These are phyloP conservation scores for Maudiozyma turicensis DNA, from an alignment of 805 yeast species.

Conservation along the genomic window DNA sequence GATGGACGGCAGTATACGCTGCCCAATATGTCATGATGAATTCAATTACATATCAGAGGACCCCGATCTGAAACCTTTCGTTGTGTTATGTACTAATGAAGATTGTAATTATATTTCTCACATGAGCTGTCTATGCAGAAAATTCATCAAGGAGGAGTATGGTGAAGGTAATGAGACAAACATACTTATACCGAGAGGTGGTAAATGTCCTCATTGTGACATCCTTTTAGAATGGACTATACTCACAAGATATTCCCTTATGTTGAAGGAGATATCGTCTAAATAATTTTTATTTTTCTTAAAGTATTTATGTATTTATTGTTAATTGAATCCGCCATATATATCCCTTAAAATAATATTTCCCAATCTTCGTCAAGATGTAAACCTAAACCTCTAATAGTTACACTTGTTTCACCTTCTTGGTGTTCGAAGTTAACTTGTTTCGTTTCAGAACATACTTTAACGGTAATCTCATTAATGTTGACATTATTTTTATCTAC, in stretches of 20 bases:
- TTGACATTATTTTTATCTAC: constrained; percentile 21
- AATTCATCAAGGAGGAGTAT: constrained; percentile 4
- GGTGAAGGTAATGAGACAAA: not conserved
- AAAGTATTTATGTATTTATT: not conserved
- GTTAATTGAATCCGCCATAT: not conserved
- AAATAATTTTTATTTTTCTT: not conserved
- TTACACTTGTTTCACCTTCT: constrained; percentile 10
- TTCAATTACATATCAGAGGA: constrained; percentile 32
- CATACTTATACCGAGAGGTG: constrained; percentile 22
- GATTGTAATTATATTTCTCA: constrained; percentile 31
- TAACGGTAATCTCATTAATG: constrained; percentile 16
- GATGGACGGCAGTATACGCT: constrained; percentile 18
- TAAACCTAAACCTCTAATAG: constrained; percentile 45
- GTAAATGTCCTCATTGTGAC: constrained; percentile 26
- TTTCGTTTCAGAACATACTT: constrained; percentile 34
- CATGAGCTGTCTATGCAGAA: constrained; percentile 32
- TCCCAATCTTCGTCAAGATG: constrained; percentile 40
- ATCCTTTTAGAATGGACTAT: constrained; percentile 21
- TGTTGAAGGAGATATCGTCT: constrained; percentile 8
- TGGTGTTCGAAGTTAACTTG: constrained; percentile 19
- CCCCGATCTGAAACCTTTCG: constrained; percentile 21
- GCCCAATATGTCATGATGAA: constrained; percentile 25
- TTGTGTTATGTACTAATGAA: constrained; percentile 29
- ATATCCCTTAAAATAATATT: constrained; percentile 24
- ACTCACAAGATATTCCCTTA: constrained; percentile 21